Evolutionary conservation across 1,139 yeast genomes (phyloP).

Genomic region (Saccharomyces pastorianus): DNA sequence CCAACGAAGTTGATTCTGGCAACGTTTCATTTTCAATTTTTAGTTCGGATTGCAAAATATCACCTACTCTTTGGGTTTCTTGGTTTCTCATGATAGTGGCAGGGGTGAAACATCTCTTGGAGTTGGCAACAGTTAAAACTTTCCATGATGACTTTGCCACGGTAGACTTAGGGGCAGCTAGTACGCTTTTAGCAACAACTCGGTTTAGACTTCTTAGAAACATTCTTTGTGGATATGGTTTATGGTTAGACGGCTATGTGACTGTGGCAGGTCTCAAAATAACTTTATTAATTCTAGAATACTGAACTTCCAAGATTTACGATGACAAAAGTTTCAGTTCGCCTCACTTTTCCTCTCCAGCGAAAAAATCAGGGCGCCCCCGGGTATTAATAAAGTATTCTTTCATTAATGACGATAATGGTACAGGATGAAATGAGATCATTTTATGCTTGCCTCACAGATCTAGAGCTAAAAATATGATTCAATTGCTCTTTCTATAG

Average conservation of each 20-base stretch:
- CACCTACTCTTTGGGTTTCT: constrained; percentile 13
- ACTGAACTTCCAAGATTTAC: too few species aligned
- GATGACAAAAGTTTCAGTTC: too few species aligned
- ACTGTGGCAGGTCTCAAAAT: neutral
- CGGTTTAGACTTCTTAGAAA: neutral
- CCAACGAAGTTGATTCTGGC: constrained; percentile 17
- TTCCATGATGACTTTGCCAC: neutral
- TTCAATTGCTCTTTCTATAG: neutral
- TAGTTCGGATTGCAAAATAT: constrained; percentile 20
- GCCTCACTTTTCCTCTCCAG: neutral
- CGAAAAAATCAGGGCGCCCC: neutral
- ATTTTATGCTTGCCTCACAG: neutral
- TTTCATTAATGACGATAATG: too few species aligned
- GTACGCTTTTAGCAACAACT: neutral
- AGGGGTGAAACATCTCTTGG: constrained; percentile 13
- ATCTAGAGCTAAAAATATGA: neutral
- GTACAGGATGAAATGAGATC: neutral
- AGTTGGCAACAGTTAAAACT: neutral
- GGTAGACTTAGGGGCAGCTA: neutral
- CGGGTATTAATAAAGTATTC: neutral
- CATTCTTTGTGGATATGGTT: neutral
- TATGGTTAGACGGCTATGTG: too few species aligned
- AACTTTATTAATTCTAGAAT: neutral
- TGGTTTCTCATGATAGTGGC: constrained; percentile 9
- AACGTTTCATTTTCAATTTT: constrained; percentile 38